Conservation (phyloP, 1,139 yeast species). For the Pichia sp. region DNA sequence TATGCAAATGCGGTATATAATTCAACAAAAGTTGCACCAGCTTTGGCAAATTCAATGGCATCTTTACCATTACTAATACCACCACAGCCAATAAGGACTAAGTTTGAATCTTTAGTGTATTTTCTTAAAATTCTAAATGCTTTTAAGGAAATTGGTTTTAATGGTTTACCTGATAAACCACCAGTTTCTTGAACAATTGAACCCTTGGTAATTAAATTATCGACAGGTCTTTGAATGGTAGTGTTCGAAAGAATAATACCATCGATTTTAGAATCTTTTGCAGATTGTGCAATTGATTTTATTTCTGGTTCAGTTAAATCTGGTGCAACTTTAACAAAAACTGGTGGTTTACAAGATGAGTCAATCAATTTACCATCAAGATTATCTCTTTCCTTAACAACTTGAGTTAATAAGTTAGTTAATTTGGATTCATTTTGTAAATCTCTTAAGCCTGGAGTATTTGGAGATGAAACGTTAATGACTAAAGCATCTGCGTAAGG, state of each 20-base stretch:
- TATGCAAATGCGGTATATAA: constrained; percentile 88
- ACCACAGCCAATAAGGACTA: constrained; percentile 89
- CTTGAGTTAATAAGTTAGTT: constrained; percentile 58
- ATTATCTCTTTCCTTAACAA: constrained; percentile 52
- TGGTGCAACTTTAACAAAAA: constrained; percentile 88
- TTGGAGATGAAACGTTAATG: constrained; percentile 92
- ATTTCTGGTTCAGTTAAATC: constrained; percentile 81
- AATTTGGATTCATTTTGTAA: constrained; percentile 75
- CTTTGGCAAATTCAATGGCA: constrained; percentile 84
- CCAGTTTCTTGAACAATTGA: constrained; percentile 57
- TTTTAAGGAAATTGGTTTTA: constrained; percentile 69
- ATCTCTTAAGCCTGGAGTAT: constrained; percentile 90
- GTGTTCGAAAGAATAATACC: constrained; percentile 93
- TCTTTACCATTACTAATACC: constrained; percentile 83
- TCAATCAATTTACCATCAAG: constrained; percentile 39
- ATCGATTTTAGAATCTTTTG: constrained; percentile 71
- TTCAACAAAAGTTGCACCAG: constrained; percentile 87
- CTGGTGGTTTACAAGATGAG: constrained; percentile 50
- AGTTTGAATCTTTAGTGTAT: constrained; percentile 62
- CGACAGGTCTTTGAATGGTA: constrained; percentile 70
- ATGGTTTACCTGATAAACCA: constrained; percentile 89
- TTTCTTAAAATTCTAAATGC: constrained; percentile 68
- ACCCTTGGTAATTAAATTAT: constrained; percentile 43
- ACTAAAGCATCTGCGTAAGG: constrained; percentile 84
- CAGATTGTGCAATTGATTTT: constrained; percentile 75